Percentiles rank a stretch among this genome's conserved stretches.
Evolutionary conservation across 805 yeast species (phyloP).

Genomic region (Saturnispora zaruensis): DNA sequence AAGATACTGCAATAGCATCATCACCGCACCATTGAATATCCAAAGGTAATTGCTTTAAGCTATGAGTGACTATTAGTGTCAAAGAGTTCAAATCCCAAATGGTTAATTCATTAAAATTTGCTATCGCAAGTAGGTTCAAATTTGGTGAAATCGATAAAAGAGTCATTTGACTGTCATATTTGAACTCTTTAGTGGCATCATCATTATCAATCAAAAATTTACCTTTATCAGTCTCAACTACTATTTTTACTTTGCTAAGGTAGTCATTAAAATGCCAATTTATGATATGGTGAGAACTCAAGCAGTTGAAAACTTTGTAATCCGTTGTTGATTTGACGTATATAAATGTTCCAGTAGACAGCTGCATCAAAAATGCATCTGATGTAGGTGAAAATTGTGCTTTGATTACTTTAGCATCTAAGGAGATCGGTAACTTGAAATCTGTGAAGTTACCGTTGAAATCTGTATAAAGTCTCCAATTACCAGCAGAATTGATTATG

Average conservation of each 20-base stretch:
- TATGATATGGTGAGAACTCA: background rate
- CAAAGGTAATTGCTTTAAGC: background rate
- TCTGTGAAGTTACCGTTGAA: constrained; percentile 62
- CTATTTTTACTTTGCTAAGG: background rate
- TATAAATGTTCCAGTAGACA: constrained; percentile 34
- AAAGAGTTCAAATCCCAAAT: constrained; percentile 5
- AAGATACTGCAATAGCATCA: constrained; percentile 61
- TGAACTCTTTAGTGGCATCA: background rate
- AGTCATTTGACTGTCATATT: background rate
- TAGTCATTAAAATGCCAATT: constrained; percentile 5
- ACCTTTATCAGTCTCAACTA: background rate
- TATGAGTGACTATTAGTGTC: constrained; percentile 2
- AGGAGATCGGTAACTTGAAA: constrained; percentile 25
- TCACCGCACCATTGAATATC: constrained; percentile 75
- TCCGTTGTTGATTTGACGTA: constrained; percentile 21
- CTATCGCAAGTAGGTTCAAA: constrained; percentile 6
- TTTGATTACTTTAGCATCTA: background rate
- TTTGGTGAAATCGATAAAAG: constrained; percentile 9
- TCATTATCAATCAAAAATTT: background rate
- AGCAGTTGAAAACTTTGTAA: background rate
- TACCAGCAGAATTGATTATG: constrained; percentile 45
- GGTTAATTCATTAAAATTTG: background rate
- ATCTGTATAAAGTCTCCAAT: constrained; percentile 51
- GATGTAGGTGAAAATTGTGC: constrained; percentile 29
- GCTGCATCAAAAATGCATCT: constrained; percentile 37